phyloP scores from a whole-genome alignment of 768 basidiomycete genomes.

The Brasilioporus rufonigricans region DNA sequence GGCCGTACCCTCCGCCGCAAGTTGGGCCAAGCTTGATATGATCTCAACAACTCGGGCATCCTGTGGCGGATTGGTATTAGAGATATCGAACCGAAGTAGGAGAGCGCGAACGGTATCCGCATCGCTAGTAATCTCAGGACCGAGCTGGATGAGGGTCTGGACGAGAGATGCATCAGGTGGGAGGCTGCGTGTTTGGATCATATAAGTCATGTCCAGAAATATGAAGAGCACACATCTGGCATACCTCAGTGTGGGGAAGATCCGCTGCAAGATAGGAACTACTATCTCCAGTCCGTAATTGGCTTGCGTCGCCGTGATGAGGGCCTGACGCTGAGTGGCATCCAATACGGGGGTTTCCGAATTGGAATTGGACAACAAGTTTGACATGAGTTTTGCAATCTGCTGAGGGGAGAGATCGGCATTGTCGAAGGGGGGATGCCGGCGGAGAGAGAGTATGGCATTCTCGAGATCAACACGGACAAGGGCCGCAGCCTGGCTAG shows the following conservation, averaged over 20 bases:
- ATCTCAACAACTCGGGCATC: conserved; percentile 72
- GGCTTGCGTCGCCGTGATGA: conserved; percentile 70
- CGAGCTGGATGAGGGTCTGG: conserved; percentile 73
- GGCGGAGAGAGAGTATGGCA: conserved; percentile 70
- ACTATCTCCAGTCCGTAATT: conserved; percentile 81
- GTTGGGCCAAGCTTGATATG: conserved; percentile 60
- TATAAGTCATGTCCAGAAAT: conserved; percentile 12
- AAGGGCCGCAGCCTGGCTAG: conserved; percentile 57
- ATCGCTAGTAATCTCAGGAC: conserved; percentile 76
- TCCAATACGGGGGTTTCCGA: conserved; percentile 71
- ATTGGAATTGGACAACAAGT: conserved; percentile 71
- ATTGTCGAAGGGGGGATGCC: conserved; percentile 79
- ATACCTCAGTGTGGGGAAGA: conserved; percentile 74
- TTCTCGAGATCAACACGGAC: conserved; percentile 80
- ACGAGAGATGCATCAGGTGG: conserved; percentile 66
- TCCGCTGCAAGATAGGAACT: conserved; percentile 68
- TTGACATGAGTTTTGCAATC: conserved; percentile 75
- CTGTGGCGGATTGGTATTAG: conserved; percentile 66
- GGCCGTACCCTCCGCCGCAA: conserved; percentile 69
- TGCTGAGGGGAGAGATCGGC: conserved; percentile 74
- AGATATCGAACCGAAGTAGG: conserved; percentile 72
- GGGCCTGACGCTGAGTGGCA: conserved; percentile 66
- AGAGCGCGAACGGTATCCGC: conserved; percentile 66
- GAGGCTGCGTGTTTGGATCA: conserved; percentile 44
- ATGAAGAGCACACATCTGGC: conserved; percentile 21